Percentiles rank a stretch among this genome's conserved stretches.
Evolutionary conservation across 2,329 filamentous ascomycete genomes (phyloP).

Genomic region (Rasamsonia emersonii): DNA sequence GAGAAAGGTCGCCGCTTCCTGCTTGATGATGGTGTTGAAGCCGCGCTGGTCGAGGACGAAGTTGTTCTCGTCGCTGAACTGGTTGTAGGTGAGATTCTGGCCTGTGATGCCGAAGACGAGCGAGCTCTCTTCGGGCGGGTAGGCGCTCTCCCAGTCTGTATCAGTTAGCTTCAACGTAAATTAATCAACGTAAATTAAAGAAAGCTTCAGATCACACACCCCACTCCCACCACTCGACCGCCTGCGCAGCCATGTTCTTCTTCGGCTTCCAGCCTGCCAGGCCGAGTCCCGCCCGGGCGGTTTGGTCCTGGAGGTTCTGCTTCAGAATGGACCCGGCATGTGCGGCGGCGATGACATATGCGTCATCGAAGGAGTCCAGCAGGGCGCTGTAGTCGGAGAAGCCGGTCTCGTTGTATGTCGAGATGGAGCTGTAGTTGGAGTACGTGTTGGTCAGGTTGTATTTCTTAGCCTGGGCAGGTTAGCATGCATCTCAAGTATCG

Average conservation of each 20-base stretch:
- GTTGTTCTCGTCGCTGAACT: slow-evolving; percentile 53
- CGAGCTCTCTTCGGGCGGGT: slow-evolving; percentile 47
- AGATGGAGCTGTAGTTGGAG: slow-evolving; percentile 50
- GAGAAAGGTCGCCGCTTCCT: slow-evolving; percentile 51
- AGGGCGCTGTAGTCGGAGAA: slow-evolving; percentile 42
- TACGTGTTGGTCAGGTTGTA: slow-evolving; percentile 47
- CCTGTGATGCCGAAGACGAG: slow-evolving; percentile 47
- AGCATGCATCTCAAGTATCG: too few species aligned
- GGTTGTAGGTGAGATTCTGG: slow-evolving; percentile 51
- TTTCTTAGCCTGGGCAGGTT: slow-evolving; percentile 50
- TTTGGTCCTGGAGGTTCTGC: slow-evolving; percentile 54
- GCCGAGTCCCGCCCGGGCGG: slow-evolving; percentile 49
- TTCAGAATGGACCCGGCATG: slow-evolving; percentile 49
- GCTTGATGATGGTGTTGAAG: slow-evolving; percentile 49
- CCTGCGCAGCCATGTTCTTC: slow-evolving; percentile 43
- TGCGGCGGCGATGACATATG: slow-evolving; percentile 38
- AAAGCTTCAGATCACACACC: too few species aligned
- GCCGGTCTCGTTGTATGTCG: slow-evolving; percentile 53
- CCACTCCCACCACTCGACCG: slow-evolving; percentile 53
- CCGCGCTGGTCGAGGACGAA: slow-evolving; percentile 54
- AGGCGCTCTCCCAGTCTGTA: slow-evolving; percentile 51
- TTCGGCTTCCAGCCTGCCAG: slow-evolving; percentile 54
- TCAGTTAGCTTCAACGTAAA: slow-evolving; percentile 2
- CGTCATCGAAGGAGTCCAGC: slow-evolving; percentile 42
- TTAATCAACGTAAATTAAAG: too few species aligned